Conservation (phyloP, 2,329 filamentous ascomycete genomes). For the Trichoderma sp. region DNA sequence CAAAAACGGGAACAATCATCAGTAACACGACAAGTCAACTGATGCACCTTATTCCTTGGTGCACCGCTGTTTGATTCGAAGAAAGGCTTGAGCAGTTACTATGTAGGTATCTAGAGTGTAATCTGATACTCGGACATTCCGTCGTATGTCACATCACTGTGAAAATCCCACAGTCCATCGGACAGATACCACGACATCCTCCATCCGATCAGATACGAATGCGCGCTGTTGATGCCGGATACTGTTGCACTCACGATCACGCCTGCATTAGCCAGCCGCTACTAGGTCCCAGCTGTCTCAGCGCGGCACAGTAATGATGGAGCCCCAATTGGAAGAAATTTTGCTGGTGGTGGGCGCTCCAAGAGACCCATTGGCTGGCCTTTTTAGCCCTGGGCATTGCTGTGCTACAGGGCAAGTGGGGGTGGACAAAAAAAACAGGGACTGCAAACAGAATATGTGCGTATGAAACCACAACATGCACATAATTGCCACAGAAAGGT, state of each 20-base stretch:
- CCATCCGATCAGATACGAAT: neutral
- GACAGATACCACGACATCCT: neutral
- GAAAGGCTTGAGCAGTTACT: neutral
- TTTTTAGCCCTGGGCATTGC: neutral
- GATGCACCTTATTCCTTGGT: neutral
- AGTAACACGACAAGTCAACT: neutral
- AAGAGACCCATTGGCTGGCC: neutral
- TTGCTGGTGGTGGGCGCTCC: neutral
- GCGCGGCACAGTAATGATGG: conserved; percentile 36
- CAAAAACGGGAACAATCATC: neutral
- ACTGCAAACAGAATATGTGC: too few species aligned
- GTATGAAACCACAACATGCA: too few species aligned
- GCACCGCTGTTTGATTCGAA: neutral
- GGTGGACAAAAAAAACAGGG: neutral
- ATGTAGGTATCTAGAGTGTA: neutral
- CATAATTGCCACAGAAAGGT: too few species aligned
- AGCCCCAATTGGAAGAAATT: conserved; percentile 42
- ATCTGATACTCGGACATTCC: neutral
- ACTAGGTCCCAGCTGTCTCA: neutral
- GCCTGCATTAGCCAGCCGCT: conserved; percentile 19
- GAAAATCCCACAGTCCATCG: neutral
- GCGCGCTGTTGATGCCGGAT: neutral
- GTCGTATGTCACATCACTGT: neutral
- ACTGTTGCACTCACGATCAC: neutral
- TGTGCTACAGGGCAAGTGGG: neutral